Conservation (phyloP, 164 flowering plant genomes). For the Tetracentron sinense region DNA sequence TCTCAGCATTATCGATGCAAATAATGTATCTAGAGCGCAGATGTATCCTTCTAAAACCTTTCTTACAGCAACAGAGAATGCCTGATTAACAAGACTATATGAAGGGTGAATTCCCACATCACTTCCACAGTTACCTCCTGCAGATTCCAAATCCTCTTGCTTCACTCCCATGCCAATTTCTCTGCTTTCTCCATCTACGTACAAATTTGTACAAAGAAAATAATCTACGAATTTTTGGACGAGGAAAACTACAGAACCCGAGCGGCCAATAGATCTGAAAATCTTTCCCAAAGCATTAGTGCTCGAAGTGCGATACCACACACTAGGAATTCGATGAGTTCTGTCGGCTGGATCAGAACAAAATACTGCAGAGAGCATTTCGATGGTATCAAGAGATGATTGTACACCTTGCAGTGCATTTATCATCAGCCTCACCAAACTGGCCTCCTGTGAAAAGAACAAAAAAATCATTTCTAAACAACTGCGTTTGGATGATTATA, state of each 20-base stretch:
- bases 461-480: no score
- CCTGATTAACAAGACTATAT: constrained; percentile 75
- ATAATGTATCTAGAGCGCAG: constrained; percentile 57
- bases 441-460: constrained; percentile 59
- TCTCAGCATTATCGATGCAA: constrained; percentile 58
- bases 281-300: constrained; percentile 63
- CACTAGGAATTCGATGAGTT: constrained; percentile 55
- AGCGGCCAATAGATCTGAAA: constrained; percentile 49
- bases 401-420: constrained; percentile 84
- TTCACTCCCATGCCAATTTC: background rate
- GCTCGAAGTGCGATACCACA: constrained; percentile 72
- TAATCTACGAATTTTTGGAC: constrained; percentile 60
- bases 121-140: constrained; percentile 9
- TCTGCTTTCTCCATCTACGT: constrained; percentile 14
- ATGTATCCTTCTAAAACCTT: constrained; percentile 73
- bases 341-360: constrained; percentile 70
- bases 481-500: no score
- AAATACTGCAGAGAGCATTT: constrained; percentile 53
- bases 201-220: constrained; percentile 29
- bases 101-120: constrained; percentile 19
- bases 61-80: constrained; percentile 70
- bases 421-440: constrained; percentile 72
- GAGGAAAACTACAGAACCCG: constrained; percentile 51
- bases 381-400: constrained; percentile 53
- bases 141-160: constrained; percentile 6